Evolutionary conservation across 139 green algal species (phyloP).

Genomic region (Chlamydomonas sp.): DNA sequence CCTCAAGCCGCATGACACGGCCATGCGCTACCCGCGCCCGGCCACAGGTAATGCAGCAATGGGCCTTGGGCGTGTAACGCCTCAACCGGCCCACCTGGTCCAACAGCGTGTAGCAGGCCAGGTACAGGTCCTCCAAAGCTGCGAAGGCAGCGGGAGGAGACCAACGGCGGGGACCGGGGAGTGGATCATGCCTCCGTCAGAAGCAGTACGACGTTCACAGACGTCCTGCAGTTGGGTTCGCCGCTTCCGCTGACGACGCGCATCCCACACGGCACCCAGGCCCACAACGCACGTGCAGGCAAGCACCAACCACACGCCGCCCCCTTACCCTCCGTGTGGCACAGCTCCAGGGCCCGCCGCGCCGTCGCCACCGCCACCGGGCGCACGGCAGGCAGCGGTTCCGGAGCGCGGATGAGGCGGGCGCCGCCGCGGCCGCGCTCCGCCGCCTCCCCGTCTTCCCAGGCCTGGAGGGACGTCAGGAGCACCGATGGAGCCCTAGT

Average conservation of each 20-base stretch:
- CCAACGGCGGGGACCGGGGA: neutral
- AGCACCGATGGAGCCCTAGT: too few relatives aligned
- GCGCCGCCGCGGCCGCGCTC: neutral
- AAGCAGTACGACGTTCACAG: too few relatives aligned
- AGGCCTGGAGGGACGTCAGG: neutral
- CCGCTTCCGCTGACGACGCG: neutral
- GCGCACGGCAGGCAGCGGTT: slow-evolving; percentile 22
- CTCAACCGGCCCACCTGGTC: neutral
- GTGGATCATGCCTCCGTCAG: neutral
- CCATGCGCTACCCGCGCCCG: too few relatives aligned
- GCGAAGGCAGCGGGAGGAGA: neutral
- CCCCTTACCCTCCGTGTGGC: slow-evolving; percentile 14
- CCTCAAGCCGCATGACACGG: too few relatives aligned
- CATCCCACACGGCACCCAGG: neutral
- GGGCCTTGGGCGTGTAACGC: too few relatives aligned
- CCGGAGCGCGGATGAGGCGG: neutral
- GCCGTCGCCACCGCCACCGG: slow-evolving; percentile 2
- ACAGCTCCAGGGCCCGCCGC: slow-evolving; percentile 6
- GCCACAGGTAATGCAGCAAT: too few relatives aligned
- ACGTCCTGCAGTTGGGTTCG: too few relatives aligned
- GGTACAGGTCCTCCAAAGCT: slow-evolving; percentile 35
- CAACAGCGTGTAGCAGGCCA: slow-evolving; percentile 27
- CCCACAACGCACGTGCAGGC: neutral
- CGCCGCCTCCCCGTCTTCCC: neutral
- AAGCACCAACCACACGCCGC: too few relatives aligned